phyloP scores from a whole-genome alignment of 768 basidiomycete genomes.

The Mycena galopus region DNA sequence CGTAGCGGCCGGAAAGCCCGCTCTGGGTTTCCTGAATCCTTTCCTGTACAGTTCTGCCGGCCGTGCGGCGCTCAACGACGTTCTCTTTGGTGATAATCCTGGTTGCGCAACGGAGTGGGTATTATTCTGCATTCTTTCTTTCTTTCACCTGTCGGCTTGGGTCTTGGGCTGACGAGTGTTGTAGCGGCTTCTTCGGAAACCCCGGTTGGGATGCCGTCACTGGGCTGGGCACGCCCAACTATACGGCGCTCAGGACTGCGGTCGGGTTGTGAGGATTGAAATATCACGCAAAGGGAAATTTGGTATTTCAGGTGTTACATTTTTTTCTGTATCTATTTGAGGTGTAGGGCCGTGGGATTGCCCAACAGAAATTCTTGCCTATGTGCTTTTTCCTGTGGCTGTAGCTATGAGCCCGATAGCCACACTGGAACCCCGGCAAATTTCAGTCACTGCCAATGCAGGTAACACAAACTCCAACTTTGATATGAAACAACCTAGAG shows the following conservation, averaged over 20 bases:
- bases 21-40: too few species aligned
- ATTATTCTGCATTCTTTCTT: background rate
- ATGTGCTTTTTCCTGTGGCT: too few species aligned
- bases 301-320: background rate
- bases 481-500: too few species aligned
- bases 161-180: background rate
- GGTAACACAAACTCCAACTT: too few species aligned
- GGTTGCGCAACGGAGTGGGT: conserved; percentile 48
- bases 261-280: conserved; percentile 3
- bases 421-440: too few species aligned
- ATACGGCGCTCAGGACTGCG: conserved; percentile 9
- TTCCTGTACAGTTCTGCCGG: too few species aligned
- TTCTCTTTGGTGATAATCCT: conserved; percentile 50
- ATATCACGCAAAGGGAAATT: background rate
- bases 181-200: background rate
- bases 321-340: background rate
- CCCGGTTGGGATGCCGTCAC: conserved; percentile 17
- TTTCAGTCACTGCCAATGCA: too few species aligned
- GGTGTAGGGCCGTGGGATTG: too few species aligned
- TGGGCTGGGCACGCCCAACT: conserved; percentile 16
- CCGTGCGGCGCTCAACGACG: too few species aligned
- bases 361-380: too few species aligned
- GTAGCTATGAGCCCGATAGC: too few species aligned
- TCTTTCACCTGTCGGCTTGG: background rate
- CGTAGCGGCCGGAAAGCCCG: conserved; percentile 40